Evolutionary conservation across 495 filamentous ascomycete genomes (phyloP).

Genomic region (Penicillium salamii): DNA sequence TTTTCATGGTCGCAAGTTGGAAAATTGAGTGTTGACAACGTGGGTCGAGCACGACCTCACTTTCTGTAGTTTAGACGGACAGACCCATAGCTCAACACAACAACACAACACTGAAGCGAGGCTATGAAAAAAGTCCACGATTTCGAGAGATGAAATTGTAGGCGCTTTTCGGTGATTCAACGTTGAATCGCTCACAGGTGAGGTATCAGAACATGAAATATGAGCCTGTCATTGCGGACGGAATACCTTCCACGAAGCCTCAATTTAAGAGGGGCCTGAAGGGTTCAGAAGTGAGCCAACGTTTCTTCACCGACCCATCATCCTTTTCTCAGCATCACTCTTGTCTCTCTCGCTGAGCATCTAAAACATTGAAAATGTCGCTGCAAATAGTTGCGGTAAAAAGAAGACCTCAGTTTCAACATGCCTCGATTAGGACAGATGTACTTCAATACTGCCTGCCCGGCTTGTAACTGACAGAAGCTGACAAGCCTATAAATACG

Average conservation of each 20-base stretch:
- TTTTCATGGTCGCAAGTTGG: too few species aligned
- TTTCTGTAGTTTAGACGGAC: neutral
- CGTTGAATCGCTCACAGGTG: neutral
- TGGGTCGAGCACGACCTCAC: slow-evolving; percentile 1
- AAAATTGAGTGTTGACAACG: neutral
- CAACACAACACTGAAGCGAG: slow-evolving; percentile 1
- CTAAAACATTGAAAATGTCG: neutral
- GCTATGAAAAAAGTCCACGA: neutral
- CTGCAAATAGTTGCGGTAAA: neutral
- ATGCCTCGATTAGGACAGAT: neutral
- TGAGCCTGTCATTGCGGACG: too few species aligned
- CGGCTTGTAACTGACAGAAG: neutral
- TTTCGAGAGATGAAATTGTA: neutral
- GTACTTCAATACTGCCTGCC: neutral
- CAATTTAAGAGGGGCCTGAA: neutral
- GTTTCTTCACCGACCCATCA: slow-evolving; percentile 2
- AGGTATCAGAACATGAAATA: neutral
- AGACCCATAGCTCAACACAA: neutral
- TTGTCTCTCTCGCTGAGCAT: neutral
- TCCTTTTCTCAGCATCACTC: neutral
- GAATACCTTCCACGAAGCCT: neutral
- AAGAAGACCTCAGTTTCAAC: neutral
- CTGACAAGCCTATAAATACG: neutral
- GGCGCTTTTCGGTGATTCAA: neutral
- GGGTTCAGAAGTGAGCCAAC: neutral